Percentiles rank a stretch among this genome's conserved stretches.
These are phyloP conservation scores for Colletotrichum lini DNA, from an alignment of 2,329 filamentous ascomycete species.

Conservation along the genomic window DNA sequence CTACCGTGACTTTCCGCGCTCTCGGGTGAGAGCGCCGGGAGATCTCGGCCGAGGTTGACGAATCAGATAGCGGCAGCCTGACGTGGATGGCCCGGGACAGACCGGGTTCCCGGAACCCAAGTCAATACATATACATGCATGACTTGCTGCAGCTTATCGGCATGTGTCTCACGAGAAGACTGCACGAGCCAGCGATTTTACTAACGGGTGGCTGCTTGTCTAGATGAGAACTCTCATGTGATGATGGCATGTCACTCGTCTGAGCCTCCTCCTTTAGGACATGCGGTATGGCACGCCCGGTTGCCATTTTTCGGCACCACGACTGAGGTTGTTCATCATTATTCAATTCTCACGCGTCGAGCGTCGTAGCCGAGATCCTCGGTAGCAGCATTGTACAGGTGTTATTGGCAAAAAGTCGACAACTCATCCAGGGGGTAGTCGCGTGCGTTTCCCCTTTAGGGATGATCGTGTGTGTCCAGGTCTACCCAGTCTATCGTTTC, in stretches of 20 bases:
- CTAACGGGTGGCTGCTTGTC: too few relatives aligned
- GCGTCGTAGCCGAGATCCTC: slow-evolving; percentile 16
- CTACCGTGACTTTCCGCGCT: background rate
- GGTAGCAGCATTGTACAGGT: slow-evolving; percentile 41
- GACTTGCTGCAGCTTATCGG: background rate
- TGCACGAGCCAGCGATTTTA: background rate
- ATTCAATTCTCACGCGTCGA: slow-evolving; percentile 31
- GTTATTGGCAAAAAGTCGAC: slow-evolving; percentile 36
- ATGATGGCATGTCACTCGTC: too few relatives aligned
- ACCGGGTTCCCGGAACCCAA: background rate
- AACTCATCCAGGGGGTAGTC: slow-evolving; percentile 37
- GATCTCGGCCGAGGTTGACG: background rate
- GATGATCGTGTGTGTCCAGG: slow-evolving; percentile 32
- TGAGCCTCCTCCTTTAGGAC: background rate
- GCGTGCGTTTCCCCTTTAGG: slow-evolving; percentile 20
- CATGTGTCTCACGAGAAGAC: background rate
- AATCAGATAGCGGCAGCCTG: too few relatives aligned
- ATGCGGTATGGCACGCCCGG: background rate
- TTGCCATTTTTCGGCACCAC: background rate
- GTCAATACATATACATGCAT: too few relatives aligned
- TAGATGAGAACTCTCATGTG: too few relatives aligned
- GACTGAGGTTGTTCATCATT: slow-evolving; percentile 20
- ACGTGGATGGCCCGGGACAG: background rate
- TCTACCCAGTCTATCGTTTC: slow-evolving; percentile 40
- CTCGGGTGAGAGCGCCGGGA: background rate